Base-by-base conservation (phyloP, 495 filamentous ascomycete genomes). In the Aspergillus baeticus region DNA sequence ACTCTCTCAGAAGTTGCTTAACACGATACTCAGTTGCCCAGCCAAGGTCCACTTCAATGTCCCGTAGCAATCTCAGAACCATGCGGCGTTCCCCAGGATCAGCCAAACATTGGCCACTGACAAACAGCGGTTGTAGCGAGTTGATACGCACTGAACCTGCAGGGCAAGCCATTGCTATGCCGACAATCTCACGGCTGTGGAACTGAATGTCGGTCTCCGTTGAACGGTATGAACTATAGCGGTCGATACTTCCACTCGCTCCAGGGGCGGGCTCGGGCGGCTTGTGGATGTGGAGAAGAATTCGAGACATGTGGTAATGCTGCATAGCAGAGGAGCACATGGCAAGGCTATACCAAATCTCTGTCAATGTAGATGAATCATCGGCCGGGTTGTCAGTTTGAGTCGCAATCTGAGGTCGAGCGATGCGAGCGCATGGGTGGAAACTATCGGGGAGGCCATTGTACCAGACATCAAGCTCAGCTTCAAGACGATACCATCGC, bases 281-380 rank as follows among this genome's bases (percentile, higher is more conserved):
- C 55, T 84, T 84, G 62, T 87, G 82, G 63, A 84, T 78, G 10
- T 85, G 73, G 11, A 87, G 69, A 38, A 86, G 70, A 29, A 84
- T 84, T 41, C 80, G 81, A 0, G 81, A 80, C 78, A 87, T 84
- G 60, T 87, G 83, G 61, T 84, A 87, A 56, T 77, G 76, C 62
- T 86, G 84, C 81, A 86, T 85, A 10, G 80, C 80, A 5, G 82
- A 83, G 1, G 78, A 80, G 68, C 82, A 86, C 77, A 86, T 84
- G 2, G 83, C 78, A 3, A 83, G 73, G 56, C 80, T 83, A 60
- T 81, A 80, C 84, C 84, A 87, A 17, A 83, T 73, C 66, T 86
- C 84, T 2, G 79, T 74, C 48, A 87, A 74, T 0, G 76, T 68
- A 22, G 60, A 48, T 23, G 64, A 53, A 17, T 74, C 72, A 33